A percentile compares a stretch with the other conserved stretches of the same genome.
These are phyloP conservation scores for Yarrowia alimentaria DNA, from an alignment of 805 yeast genomes.

Conservation along the genomic window DNA sequence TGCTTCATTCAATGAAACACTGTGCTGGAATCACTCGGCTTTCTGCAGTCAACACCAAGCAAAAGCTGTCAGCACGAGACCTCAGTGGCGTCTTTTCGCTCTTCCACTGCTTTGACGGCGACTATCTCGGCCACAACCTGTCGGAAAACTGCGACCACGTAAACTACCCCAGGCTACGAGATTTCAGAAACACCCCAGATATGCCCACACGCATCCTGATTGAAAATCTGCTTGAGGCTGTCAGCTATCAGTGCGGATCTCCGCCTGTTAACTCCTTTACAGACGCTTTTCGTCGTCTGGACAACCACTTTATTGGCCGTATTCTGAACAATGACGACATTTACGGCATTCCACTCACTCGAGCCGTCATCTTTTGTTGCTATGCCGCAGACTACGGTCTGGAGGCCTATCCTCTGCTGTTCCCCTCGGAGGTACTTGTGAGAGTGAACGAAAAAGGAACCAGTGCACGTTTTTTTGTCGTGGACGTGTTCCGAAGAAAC, in stretches of 20 bases:
- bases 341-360: conserved; percentile 7
- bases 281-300: background rate
- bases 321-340: background rate
- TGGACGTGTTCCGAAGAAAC: conserved; percentile 16
- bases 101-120: conserved; percentile 13
- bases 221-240: background rate
- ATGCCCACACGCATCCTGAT: background rate
- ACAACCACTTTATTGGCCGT: conserved; percentile 10
- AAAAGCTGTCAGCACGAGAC: background rate
- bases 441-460: conserved; percentile 18
- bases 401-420: conserved; percentile 10
- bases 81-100: conserved; percentile 9
- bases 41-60: conserved; percentile 6
- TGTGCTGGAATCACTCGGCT: conserved; percentile 19
- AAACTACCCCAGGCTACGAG: too few species aligned
- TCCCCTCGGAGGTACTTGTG: conserved; percentile 7
- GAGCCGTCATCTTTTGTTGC: conserved; percentile 11
- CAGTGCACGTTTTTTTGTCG: conserved; percentile 2
- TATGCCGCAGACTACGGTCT: conserved; percentile 9
- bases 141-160: conserved; percentile 7
- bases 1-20: conserved; percentile 18
- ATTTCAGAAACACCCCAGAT: background rate
- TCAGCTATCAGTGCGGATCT: background rate
- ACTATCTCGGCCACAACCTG: conserved; percentile 4
- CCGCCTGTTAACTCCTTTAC: conserved; percentile 8